Percentiles rank a stretch among this genome's conserved stretches.
These are phyloP conservation scores for Fusarium aywerte DNA, from an alignment of 2,329 filamentous ascomycete species.

Conservation along the genomic window DNA sequence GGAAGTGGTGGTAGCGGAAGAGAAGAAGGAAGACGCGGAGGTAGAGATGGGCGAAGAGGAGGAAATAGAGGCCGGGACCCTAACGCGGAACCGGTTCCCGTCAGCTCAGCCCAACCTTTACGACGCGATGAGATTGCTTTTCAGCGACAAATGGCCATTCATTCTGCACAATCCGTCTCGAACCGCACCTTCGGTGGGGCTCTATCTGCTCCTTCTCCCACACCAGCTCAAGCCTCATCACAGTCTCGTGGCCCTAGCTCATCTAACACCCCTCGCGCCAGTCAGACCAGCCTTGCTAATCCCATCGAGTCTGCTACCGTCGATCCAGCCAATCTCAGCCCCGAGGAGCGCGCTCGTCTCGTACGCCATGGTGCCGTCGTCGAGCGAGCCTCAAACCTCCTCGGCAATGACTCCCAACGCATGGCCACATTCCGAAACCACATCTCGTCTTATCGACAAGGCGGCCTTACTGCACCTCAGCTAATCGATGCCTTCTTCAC, in stretches of 20 bases:
- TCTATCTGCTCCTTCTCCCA: constrained; percentile 62
- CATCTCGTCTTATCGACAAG: constrained; percentile 81
- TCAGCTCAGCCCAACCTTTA: constrained; percentile 81
- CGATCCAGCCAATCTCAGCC: constrained; percentile 66
- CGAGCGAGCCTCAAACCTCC: constrained; percentile 82
- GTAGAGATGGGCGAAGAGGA: constrained; percentile 65
- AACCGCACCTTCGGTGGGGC: constrained; percentile 87
- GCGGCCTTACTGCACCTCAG: constrained; percentile 74
- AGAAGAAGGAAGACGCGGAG: constrained; percentile 55
- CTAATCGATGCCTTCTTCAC: constrained; percentile 90
- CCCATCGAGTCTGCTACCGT: constrained; percentile 65
- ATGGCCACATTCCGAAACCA: constrained; percentile 80
- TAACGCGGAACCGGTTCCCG: constrained; percentile 81
- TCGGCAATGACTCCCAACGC: constrained; percentile 80
- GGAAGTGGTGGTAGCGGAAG: constrained; percentile 53
- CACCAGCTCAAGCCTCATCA: constrained; percentile 43
- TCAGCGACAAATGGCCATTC: constrained; percentile 91
- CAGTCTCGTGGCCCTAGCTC: constrained; percentile 38
- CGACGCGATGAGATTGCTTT: constrained; percentile 89
- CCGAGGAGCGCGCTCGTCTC: constrained; percentile 83
- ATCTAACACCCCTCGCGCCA: constrained; percentile 40
- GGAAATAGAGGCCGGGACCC: constrained; percentile 80
- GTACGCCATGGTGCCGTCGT: constrained; percentile 86
- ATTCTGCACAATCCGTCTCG: constrained; percentile 83
- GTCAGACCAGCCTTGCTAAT: constrained; percentile 41